Evolutionary conservation across 148 eudicot species (phyloP).

Genomic region (Limonium bicolor): DNA sequence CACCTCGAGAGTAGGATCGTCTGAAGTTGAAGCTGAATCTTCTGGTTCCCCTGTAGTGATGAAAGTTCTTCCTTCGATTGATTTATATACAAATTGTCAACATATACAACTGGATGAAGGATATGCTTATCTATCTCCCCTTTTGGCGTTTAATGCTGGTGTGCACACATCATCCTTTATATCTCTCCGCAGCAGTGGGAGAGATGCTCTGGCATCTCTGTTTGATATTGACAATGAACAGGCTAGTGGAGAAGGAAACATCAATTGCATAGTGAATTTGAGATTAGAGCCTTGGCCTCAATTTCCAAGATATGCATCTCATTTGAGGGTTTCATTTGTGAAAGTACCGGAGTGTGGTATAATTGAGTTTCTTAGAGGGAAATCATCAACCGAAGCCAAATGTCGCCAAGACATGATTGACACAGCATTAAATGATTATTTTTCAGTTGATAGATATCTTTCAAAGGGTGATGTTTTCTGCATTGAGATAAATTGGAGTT

Average conservation of each 20-base stretch:
- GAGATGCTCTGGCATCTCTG: conserved; percentile 42
- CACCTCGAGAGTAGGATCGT: conserved; percentile 9
- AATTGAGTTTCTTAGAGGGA: conserved; percentile 61
- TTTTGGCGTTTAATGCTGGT: conserved; percentile 66
- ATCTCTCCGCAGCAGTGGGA: conserved; percentile 53
- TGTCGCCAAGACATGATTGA: conserved; percentile 87
- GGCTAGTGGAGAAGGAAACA: conserved; percentile 14
- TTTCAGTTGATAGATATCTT: conserved; percentile 68
- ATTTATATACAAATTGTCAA: conserved; percentile 16
- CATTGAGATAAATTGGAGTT: conserved; percentile 67
- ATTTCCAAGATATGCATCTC: conserved; percentile 74
- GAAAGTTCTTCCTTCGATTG: conserved; percentile 49
- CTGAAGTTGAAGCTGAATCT: conserved; percentile 11
- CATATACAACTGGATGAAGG: conserved; percentile 18
- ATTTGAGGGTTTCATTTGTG: conserved; percentile 73
- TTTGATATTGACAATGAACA: conserved; percentile 32
- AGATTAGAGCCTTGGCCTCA: conserved; percentile 47
- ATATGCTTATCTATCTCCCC: conserved; percentile 71
- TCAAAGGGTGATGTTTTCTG: conserved; percentile 66
- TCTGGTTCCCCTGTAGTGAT: conserved; percentile 19
- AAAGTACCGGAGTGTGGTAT: conserved; percentile 82
- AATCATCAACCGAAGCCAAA: conserved; percentile 61
- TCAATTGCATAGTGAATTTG: conserved; percentile 24
- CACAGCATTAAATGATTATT: conserved; percentile 62
- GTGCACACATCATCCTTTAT: conserved; percentile 70